phyloP scores from a whole-genome alignment of 441 rosid genomes.

The Populus trichocarpa region DNA sequence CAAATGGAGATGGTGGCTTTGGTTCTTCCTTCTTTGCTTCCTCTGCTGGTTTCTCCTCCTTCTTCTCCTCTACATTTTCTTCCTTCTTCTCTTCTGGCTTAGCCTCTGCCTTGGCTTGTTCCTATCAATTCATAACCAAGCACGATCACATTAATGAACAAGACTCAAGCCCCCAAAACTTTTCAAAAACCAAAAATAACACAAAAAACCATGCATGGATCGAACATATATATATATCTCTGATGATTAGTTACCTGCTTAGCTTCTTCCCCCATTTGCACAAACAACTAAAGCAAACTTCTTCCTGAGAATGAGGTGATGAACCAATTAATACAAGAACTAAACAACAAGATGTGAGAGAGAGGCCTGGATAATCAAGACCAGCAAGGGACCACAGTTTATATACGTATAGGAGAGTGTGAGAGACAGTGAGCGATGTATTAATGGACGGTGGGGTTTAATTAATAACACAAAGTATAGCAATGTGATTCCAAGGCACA shows the following conservation, averaged over 20 bases:
- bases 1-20: slow-evolving; percentile 62
- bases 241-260: slow-evolving; percentile 38
- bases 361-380: not conserved
- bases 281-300: not conserved
- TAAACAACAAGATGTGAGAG: not conserved
- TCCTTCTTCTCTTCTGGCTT: slow-evolving; percentile 30
- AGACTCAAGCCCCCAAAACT: not conserved
- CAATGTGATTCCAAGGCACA: slow-evolving; percentile 40
- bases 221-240: not conserved
- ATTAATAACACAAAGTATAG: slow-evolving; percentile 8
- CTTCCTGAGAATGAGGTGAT: not conserved
- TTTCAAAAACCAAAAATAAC: too few species aligned
- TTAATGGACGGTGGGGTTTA: slow-evolving; percentile 22
- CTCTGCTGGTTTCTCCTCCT: slow-evolving; percentile 32
- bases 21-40: slow-evolving; percentile 41
- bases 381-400: not conserved
- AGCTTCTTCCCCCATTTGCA: slow-evolving; percentile 56
- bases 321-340: not conserved
- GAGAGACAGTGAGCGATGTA: not conserved
- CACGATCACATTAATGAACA: not conserved
- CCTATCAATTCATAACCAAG: slow-evolving; percentile 13
- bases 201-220: not conserved
- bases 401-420: slow-evolving; percentile 4
- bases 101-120: slow-evolving; percentile 25
- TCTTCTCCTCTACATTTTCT: slow-evolving; percentile 33